Percentiles rank a stretch among this genome's conserved stretches.
Conservation (phyloP, 352 stramenopile genomes). For the Lagenidium giganteum region DNA sequence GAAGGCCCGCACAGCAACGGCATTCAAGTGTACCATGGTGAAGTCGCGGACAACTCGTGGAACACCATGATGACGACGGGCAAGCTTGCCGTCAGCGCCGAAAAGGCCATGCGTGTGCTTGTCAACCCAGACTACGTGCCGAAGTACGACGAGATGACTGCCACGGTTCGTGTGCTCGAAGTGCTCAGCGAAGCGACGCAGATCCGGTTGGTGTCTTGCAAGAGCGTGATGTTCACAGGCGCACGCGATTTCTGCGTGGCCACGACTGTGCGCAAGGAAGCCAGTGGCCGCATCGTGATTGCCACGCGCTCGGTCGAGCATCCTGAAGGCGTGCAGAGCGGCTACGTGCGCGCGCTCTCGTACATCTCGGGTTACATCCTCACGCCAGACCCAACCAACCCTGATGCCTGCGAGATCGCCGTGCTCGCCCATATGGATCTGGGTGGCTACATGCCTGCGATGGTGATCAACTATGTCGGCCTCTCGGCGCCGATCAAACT, state of each 20-base stretch:
- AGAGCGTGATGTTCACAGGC: constrained; percentile 60
- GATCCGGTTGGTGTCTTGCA: constrained; percentile 41
- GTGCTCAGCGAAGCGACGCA: constrained; percentile 43
- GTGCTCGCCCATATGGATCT: constrained; percentile 64
- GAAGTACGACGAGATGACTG: constrained; percentile 66
- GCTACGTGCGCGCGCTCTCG: constrained; percentile 38
- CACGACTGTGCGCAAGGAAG: constrained; percentile 31
- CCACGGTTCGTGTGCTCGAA: constrained; percentile 39
- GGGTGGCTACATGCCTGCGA: constrained; percentile 47
- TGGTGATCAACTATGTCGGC: constrained; percentile 56
- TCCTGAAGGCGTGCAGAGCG: constrained; percentile 31
- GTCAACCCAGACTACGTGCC: constrained; percentile 43
- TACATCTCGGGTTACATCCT: constrained; percentile 57
- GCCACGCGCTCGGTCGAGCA: constrained; percentile 53
- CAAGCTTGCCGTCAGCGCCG: constrained; percentile 34
- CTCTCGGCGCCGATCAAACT: constrained; percentile 67
- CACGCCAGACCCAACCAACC: constrained; percentile 35
- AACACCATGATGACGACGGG: constrained; percentile 61
- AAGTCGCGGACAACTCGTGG: constrained; percentile 45
- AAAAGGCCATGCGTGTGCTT: constrained; percentile 35
- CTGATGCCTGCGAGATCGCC: constrained; percentile 44
- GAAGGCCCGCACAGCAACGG: constrained; percentile 46
- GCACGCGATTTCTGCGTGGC: constrained; percentile 62
- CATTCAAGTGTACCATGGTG: constrained; percentile 55
- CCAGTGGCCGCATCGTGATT: constrained; percentile 42